Conservation (phyloP, 331 rosid genomes). For the Quercus phellos region DNA sequence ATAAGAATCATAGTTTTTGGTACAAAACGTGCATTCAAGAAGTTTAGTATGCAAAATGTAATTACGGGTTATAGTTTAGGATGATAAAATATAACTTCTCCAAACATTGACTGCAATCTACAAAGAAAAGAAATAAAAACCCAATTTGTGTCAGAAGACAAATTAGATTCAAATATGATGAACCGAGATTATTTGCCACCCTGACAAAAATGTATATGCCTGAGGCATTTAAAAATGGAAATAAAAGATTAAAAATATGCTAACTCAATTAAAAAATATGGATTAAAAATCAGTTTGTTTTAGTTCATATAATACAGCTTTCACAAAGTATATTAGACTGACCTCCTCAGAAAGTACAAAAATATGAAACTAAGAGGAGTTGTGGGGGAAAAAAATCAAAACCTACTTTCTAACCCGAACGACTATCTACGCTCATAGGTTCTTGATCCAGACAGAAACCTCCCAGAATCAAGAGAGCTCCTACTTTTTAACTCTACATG, state of each 20-base stretch:
- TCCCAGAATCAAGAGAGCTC: constrained; percentile 44
- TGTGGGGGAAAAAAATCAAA: background rate
- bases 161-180: too few relatives aligned
- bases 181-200: background rate
- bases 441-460: constrained; percentile 43
- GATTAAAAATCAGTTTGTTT: background rate
- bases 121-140: background rate
- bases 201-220: background rate
- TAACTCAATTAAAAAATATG: background rate
- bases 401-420: background rate
- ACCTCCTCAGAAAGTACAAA: background rate
- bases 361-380: background rate
- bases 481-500: constrained; percentile 44
- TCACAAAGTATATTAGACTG: background rate
- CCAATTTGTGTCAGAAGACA: background rate
- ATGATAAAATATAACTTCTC: too few relatives aligned
- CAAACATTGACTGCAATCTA: too few relatives aligned
- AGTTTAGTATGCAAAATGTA: too few relatives aligned
- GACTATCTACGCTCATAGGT: constrained; percentile 48
- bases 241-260: background rate
- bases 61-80: too few relatives aligned
- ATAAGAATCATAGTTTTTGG: too few relatives aligned
- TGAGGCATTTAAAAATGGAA: background rate
- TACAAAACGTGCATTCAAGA: too few relatives aligned
- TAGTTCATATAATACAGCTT: background rate